Base-by-base conservation (phyloP, 768 basidiomycete genomes). In the Steccherinum ochraceum region DNA sequence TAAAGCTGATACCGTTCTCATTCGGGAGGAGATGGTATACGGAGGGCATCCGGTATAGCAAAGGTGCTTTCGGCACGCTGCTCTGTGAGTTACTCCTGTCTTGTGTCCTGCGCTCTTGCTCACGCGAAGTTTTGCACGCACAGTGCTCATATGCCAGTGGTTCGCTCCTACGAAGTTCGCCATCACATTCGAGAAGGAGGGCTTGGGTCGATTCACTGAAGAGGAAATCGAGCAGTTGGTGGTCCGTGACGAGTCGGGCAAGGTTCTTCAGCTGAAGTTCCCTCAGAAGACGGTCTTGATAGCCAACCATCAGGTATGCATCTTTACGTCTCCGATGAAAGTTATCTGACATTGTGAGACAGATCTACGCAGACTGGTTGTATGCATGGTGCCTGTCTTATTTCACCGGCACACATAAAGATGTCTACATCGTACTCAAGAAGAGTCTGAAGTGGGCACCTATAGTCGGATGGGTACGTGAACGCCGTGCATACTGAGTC, bases 371-470 rank as follows among this genome's bases (percentile, higher is more conserved):
- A 3, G 86, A 89, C 67, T 89, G 88, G 86, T 84, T 62, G 84
- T 95, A 94, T 61, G 79, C 86, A 30, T 97, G 90, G 86, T 84
- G 83, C 55, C 67, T 93, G 42, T 76, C 81, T 11, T 90, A 91
- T 62, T 87, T 85, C 61, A 76, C 81, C 57, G 59, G 62, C 40
- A 78, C 83, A 1, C 81, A 87, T 63, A 75, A 75, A 53, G 79
- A 90, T 55, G 77, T 98, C 26, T 86, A 83, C 65, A 99, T 99
- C 61, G 85, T 95, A 16, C 72, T 98, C 52, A 99, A 98, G 77
- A 89, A 87, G 64, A 88, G 84, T 58, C 73, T 98, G 52, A 88
- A 88, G 60, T 85, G 81, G 76, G 64, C 95, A 2, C 95, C 95
- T 16, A 64, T 99, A 44, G 65, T 93, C 23, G 95, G 95, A 12